phyloP scores from a whole-genome alignment of 2,329 filamentous ascomycete genomes.

The Thyridium curvatum region DNA sequence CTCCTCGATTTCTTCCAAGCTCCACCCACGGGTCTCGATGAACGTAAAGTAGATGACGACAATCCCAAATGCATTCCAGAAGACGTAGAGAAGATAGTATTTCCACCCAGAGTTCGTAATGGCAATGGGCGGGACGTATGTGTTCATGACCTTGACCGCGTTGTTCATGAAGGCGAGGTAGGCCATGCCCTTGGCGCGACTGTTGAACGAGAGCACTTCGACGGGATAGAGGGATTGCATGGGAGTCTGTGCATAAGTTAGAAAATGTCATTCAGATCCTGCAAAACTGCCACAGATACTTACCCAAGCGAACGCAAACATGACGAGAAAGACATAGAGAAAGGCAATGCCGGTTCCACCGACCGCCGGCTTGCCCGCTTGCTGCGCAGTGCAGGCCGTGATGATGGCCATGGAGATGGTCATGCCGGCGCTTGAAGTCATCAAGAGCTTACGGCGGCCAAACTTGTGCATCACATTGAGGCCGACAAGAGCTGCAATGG shows the following conservation, averaged over 20 bases:
- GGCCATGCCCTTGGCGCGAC: constrained; percentile 9
- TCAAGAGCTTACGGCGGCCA: constrained; percentile 3
- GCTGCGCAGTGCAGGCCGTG: constrained; percentile 4
- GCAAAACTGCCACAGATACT: no score
- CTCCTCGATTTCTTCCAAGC: constrained; percentile 5
- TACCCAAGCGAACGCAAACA: constrained; percentile 9
- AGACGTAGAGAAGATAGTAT: constrained; percentile 7
- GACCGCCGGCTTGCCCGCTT: constrained; percentile 3
- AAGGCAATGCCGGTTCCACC: constrained; percentile 7
- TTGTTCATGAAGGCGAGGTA: constrained; percentile 7
- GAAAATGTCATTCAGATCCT: neutral
- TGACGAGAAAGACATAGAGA: constrained; percentile 9
- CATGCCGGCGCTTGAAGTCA: constrained; percentile 3
- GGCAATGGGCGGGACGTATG: constrained; percentile 7
- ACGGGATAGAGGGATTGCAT: constrained; percentile 9
- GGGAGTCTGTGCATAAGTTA: constrained; percentile 2
- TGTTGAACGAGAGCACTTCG: constrained; percentile 8
- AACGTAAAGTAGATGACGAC: constrained; percentile 7
- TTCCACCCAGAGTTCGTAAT: constrained; percentile 4
- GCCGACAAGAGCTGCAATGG: neutral
- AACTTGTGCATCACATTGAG: constrained; percentile 2
- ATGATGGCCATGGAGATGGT: constrained; percentile 3
- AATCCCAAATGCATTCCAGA: constrained; percentile 4
- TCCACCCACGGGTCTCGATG: constrained; percentile 6
- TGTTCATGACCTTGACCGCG: constrained; percentile 5